Conservation (phyloP, 768 basidiomycete genomes). For the Termitomyces sp. region DNA sequence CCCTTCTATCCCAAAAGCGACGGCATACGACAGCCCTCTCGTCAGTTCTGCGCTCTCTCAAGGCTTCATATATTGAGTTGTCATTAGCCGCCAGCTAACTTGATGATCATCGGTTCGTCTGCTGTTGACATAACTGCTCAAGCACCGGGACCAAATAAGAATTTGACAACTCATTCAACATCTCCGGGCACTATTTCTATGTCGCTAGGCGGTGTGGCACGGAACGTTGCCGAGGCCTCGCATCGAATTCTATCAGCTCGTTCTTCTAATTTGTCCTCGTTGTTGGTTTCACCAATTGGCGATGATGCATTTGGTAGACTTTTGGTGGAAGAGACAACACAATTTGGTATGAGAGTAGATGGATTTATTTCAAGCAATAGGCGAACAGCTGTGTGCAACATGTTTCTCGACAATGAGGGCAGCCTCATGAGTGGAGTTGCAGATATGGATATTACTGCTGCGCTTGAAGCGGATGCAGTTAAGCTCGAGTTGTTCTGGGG, state of each 20-base stretch:
- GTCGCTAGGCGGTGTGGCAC: conserved; percentile 84
- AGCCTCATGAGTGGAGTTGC: conserved; percentile 83
- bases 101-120: conserved; percentile 81
- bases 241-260: conserved; percentile 53
- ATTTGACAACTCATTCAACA: conserved; percentile 59
- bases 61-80: background rate
- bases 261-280: conserved; percentile 33
- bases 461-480: conserved; percentile 46
- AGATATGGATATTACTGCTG: conserved; percentile 77
- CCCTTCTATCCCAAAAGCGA: conserved; percentile 3
- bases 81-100: conserved; percentile 34
- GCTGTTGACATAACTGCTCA: conserved; percentile 87
- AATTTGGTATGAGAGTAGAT: conserved; percentile 78
- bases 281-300: conserved; percentile 78
- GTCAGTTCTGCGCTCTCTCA: conserved; percentile 10
- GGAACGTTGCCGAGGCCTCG: conserved; percentile 93
- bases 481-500: conserved; percentile 10
- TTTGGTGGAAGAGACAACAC: conserved; percentile 51
- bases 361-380: conserved; percentile 48
- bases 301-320: conserved; percentile 74
- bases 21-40: background rate
- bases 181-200: conserved; percentile 73
- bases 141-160: conserved; percentile 28
- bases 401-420: conserved; percentile 73
- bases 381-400: conserved; percentile 81